Percentiles rank a stretch among this genome's conserved stretches.
Evolutionary conservation across 768 basidiomycete species (phyloP).

Genomic region (Podaxis sp.): DNA sequence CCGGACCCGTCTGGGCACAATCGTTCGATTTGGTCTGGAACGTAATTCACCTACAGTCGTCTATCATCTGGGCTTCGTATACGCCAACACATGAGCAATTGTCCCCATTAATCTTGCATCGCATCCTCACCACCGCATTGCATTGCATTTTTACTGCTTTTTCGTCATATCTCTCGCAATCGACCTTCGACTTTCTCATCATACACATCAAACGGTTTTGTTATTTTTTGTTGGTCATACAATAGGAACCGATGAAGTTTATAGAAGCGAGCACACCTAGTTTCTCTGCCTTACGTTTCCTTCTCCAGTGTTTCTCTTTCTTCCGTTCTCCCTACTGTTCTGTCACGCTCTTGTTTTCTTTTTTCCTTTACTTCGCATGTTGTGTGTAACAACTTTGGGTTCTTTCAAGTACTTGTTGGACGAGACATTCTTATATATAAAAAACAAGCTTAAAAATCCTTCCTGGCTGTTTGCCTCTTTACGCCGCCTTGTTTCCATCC

Average conservation of each 20-base stretch:
- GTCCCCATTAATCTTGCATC: slow-evolving; percentile 12
- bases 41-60: slow-evolving; percentile 2
- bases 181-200: slow-evolving; percentile 5
- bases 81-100: slow-evolving; percentile 9
- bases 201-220: slow-evolving; percentile 12
- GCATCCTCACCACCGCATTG: background rate
- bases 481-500: background rate
- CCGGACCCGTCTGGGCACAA: background rate
- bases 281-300: background rate
- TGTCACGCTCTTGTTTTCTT: slow-evolving; percentile 1
- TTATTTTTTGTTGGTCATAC: slow-evolving; percentile 11
- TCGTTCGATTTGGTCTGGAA: background rate
- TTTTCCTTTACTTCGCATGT: slow-evolving; percentile 7
- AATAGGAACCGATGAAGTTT: slow-evolving; percentile 12
- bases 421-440: slow-evolving; percentile 7
- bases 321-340: background rate
- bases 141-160: slow-evolving; percentile 13
- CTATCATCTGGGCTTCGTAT: background rate
- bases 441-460: background rate
- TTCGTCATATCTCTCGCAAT: slow-evolving; percentile 1
- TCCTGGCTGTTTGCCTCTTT: background rate
- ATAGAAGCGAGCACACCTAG: slow-evolving; percentile 10
- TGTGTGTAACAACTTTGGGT: slow-evolving; percentile 10
- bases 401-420: slow-evolving; percentile 13
- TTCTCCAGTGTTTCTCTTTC: background rate